Conservation (phyloP, 2,329 filamentous ascomycete species). For the Fusarium xyrophilum region DNA sequence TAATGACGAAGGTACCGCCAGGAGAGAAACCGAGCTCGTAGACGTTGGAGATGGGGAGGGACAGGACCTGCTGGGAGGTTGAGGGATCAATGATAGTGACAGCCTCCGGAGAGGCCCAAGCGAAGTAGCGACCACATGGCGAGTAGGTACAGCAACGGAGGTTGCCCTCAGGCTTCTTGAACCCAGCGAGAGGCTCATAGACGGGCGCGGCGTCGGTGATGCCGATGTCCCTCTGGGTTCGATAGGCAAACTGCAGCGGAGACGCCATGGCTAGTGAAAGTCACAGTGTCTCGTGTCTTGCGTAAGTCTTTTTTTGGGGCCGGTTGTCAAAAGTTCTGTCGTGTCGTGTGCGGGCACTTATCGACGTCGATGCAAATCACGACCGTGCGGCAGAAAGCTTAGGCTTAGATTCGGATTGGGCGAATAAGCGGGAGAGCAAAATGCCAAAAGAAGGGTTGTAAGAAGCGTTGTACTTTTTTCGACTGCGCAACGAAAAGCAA, state of each 20-base stretch:
- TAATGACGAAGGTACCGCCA: slow-evolving; percentile 89
- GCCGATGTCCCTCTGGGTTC: slow-evolving; percentile 95
- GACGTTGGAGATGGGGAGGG: slow-evolving; percentile 80
- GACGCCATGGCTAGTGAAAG: slow-evolving; percentile 94
- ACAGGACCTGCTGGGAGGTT: slow-evolving; percentile 74
- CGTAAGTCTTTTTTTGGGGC: slow-evolving; percentile 40
- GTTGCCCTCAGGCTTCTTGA: slow-evolving; percentile 88
- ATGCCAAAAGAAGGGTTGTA: slow-evolving; percentile 12
- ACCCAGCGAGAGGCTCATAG: slow-evolving; percentile 85
- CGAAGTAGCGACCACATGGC: slow-evolving; percentile 93
- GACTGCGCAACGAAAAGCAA: slow-evolving; percentile 35
- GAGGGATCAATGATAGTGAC: slow-evolving; percentile 87
- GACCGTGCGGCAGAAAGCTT: slow-evolving; percentile 30
- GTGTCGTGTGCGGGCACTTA: slow-evolving; percentile 22
- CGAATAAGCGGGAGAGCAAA: slow-evolving; percentile 23
- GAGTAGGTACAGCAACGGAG: slow-evolving; percentile 95
- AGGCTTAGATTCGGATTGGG: slow-evolving; percentile 26
- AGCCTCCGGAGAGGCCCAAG: slow-evolving; percentile 87
- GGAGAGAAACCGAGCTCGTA: slow-evolving; percentile 96
- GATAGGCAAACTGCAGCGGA: slow-evolving; percentile 94
- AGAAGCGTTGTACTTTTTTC: slow-evolving; percentile 9
- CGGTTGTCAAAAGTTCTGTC: slow-evolving; percentile 40
- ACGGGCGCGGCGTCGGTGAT: slow-evolving; percentile 89
- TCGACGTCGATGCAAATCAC: slow-evolving; percentile 23
- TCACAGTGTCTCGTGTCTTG: slow-evolving; percentile 64